phyloP scores from a whole-genome alignment of 169 alveolate species.

The Babesia ovis region DNA sequence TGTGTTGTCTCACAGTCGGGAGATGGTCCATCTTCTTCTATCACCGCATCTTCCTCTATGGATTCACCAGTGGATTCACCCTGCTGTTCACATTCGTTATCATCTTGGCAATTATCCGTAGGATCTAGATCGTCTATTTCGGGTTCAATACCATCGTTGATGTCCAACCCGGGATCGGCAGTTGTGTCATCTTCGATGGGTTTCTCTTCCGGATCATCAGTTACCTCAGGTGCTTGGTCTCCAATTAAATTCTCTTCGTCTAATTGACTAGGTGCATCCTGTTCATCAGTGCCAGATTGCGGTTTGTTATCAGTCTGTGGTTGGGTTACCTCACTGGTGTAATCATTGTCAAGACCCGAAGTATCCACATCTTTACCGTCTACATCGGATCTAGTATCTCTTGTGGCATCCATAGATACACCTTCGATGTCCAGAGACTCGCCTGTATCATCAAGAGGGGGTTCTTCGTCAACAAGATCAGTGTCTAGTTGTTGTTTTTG shows the following conservation, averaged over 20 bases:
- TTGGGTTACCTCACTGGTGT: constrained; percentile 68
- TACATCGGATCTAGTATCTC: constrained; percentile 37
- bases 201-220: background rate
- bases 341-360: constrained; percentile 42
- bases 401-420: constrained; percentile 20
- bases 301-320: constrained; percentile 23
- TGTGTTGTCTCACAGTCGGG: constrained; percentile 8
- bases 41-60: constrained; percentile 26
- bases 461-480: constrained; percentile 68
- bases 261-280: too few species aligned
- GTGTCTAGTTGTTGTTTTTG: constrained; percentile 58
- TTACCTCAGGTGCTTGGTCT: too few species aligned
- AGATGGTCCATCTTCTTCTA: background rate
- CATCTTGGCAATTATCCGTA: constrained; percentile 11
- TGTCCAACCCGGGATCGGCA: constrained; percentile 3
- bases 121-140: constrained; percentile 12
- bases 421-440: constrained; percentile 36
- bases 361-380: constrained; percentile 13
- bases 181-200: constrained; percentile 23
- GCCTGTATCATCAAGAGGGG: constrained; percentile 17
- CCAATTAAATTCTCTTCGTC: too few species aligned
- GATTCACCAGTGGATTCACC: constrained; percentile 33
- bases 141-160: background rate
- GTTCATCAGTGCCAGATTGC: constrained; percentile 20
- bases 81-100: constrained; percentile 26